Conservation (phyloP, 2,329 filamentous ascomycete genomes). For the Fusarium sterilihyphosum region DNA sequence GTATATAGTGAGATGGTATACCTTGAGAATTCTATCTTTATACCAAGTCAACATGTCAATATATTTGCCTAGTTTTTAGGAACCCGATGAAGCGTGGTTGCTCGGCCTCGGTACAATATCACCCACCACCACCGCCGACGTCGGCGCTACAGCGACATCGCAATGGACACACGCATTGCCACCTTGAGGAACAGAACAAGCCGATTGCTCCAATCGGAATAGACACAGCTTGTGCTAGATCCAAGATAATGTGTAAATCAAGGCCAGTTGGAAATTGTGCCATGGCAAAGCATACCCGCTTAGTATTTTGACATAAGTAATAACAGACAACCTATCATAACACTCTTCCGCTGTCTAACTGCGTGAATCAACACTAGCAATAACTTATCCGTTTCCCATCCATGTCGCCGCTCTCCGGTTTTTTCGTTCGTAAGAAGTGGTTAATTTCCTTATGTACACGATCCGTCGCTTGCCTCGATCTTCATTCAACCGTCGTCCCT, state of each 20-base stretch:
- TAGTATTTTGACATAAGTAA: constrained; percentile 34
- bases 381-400: constrained; percentile 12
- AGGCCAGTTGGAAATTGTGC: background rate
- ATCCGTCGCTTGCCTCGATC: constrained; percentile 24
- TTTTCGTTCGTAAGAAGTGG: constrained; percentile 35
- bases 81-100: background rate
- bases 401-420: constrained; percentile 22
- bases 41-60: background rate
- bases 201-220: background rate
- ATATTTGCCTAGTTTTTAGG: background rate
- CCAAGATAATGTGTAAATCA: background rate
- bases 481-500: constrained; percentile 1
- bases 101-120: background rate
- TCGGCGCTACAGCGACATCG: constrained; percentile 2
- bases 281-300: constrained; percentile 14
- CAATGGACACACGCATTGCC: background rate
- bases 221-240: too few relatives aligned
- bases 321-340: constrained; percentile 40
- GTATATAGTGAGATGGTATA: background rate
- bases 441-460: constrained; percentile 41
- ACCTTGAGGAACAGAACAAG: background rate
- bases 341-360: constrained; percentile 39
- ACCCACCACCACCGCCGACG: background rate
- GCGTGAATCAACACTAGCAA: constrained; percentile 20
- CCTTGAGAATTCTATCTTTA: background rate